Evolutionary conservation across 106 monocot species (phyloP).

Genomic region (Platanthera zijinensis): DNA sequence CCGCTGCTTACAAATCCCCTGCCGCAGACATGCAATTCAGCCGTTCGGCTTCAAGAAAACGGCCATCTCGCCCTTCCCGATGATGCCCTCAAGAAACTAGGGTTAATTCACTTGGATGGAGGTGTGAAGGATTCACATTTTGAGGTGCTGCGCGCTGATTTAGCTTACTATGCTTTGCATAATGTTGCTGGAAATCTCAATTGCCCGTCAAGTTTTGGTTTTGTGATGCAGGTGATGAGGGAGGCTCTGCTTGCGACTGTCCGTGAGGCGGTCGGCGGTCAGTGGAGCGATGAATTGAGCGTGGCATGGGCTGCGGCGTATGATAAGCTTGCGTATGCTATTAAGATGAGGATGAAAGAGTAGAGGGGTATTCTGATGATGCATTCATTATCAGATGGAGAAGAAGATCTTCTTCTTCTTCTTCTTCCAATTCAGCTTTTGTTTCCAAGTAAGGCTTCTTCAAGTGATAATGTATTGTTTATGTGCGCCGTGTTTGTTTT

Average conservation of each 20-base stretch:
- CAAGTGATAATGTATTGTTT: not conserved
- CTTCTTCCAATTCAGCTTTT: not conserved
- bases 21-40: constrained; percentile 3
- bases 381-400: not conserved
- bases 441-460: not conserved
- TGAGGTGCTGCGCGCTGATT: not conserved
- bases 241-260: not conserved
- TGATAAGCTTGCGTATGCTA: not conserved
- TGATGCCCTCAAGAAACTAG: not conserved
- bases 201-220: not conserved
- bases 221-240: not conserved
- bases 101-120: not conserved
- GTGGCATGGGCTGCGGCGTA: not conserved
- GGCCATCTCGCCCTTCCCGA: not conserved
- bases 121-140: not conserved
- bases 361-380: not conserved
- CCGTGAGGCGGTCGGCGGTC: not conserved
- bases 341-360: not conserved
- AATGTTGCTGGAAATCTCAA: not conserved
- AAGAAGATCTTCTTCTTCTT: not conserved
- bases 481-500: not conserved
- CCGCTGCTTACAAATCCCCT: not conserved
- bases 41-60: not conserved
- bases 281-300: not conserved
- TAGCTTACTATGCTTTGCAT: not conserved